Percentiles rank a stretch among this genome's conserved stretches.
Conservation (phyloP, 1,139 yeast genomes). For the Geotrichum klebahnii region DNA sequence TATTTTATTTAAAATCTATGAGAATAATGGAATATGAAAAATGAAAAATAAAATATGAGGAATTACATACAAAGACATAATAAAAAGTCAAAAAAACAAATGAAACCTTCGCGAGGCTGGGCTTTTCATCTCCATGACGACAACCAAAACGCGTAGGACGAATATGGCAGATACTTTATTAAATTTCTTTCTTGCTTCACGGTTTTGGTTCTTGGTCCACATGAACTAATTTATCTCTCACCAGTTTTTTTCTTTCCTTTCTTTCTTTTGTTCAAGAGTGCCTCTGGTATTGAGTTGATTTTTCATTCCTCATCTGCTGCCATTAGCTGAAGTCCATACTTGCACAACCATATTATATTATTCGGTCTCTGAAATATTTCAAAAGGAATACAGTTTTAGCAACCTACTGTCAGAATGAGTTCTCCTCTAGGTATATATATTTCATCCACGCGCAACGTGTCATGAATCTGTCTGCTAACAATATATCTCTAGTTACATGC, state of each 20-base stretch:
- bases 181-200: no score
- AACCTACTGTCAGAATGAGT: no score
- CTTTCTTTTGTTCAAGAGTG: background rate
- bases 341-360: no score
- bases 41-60: background rate
- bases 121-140: constrained; percentile 7
- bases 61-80: background rate
- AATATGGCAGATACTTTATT: background rate
- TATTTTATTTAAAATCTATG: no score
- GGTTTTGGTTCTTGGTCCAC: no score
- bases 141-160: constrained; percentile 5
- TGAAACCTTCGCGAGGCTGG: constrained; percentile 5
- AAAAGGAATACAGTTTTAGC: no score
- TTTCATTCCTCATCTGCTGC: background rate
- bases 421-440: no score
- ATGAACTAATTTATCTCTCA: background rate
- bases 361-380: no score
- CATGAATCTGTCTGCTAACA: no score
- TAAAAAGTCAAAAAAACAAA: background rate
- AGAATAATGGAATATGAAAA: background rate
- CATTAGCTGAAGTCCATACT: no score
- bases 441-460: no score
- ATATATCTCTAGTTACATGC: no score
- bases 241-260: background rate
- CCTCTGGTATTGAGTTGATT: background rate